Conservation (phyloP, 2,329 filamentous ascomycete genomes). For the Cordyceps farinosa region DNA sequence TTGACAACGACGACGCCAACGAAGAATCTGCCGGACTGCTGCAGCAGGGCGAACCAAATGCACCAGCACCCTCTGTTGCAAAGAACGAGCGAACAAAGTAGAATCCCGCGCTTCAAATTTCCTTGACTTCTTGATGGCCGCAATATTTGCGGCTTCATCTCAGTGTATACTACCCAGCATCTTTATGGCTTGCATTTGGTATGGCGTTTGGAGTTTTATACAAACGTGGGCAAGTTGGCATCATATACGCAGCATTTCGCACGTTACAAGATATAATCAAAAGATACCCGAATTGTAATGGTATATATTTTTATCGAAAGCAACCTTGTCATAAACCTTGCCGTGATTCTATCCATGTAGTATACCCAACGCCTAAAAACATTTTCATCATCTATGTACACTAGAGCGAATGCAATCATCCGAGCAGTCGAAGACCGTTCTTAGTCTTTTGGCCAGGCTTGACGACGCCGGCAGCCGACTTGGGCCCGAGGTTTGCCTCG, state of each 20-base stretch:
- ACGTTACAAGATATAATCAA: conserved; percentile 9
- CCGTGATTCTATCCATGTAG: conserved; percentile 4
- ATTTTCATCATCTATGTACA: neutral
- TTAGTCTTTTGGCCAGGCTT: conserved; percentile 67
- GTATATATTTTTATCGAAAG: conserved; percentile 10
- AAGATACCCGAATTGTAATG: conserved; percentile 19
- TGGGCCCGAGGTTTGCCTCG: conserved; percentile 50
- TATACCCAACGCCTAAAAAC: neutral
- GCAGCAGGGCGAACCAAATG: conserved; percentile 25
- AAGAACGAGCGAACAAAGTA: conserved; percentile 8
- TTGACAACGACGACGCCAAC: conserved; percentile 40
- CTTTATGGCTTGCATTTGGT: conserved; percentile 2
- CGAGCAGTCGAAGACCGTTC: conserved; percentile 59
- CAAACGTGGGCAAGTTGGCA: neutral
- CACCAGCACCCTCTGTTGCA: neutral
- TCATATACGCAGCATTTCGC: neutral
- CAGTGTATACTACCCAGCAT: conserved; percentile 8
- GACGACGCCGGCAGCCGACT: conserved; percentile 49
- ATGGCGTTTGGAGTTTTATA: conserved; percentile 9
- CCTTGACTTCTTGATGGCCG: neutral
- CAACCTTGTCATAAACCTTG: neutral
- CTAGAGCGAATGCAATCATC: conserved; percentile 33
- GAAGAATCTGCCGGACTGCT: conserved; percentile 47
- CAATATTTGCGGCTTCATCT: neutral
- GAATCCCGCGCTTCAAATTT: neutral